Conservation (phyloP, 306 rosid genomes). For the Vigna reflexopilosa region DNA sequence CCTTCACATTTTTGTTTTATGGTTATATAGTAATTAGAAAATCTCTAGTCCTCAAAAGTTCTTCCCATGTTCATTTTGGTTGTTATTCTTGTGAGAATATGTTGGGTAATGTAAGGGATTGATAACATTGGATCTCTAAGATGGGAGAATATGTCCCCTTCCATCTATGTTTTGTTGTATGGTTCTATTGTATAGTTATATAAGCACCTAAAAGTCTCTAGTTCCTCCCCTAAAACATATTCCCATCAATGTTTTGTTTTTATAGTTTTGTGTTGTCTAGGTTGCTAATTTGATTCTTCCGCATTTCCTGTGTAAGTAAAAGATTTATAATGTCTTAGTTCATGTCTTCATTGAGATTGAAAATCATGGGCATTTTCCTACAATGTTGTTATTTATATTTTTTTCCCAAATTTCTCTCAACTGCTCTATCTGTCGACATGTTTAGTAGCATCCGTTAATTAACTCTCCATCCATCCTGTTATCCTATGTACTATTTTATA, state of each 20-base stretch:
- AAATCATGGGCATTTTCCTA: neutral
- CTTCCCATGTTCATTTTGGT: slow-evolving; percentile 8
- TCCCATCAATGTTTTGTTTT: no score
- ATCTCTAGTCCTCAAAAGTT: neutral
- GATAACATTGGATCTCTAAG: neutral
- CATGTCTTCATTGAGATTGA: neutral
- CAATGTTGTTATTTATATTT: slow-evolving; percentile 2
- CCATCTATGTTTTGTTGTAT: no score
- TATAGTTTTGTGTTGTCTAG: no score
- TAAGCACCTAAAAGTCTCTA: no score
- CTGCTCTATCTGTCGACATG: neutral
- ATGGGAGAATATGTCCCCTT: neutral
- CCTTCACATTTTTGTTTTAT: neutral
- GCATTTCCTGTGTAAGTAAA: slow-evolving; percentile 12
- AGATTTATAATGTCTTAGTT: slow-evolving; percentile 1
- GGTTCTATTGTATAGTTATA: no score
- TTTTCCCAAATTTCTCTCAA: slow-evolving; percentile 3
- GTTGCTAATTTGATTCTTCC: slow-evolving; percentile 15
- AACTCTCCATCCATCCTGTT: slow-evolving; percentile 18
- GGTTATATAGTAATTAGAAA: neutral
- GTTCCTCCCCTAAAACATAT: no score
- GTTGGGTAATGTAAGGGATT: neutral
- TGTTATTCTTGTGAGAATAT: neutral
- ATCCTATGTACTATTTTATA: neutral
- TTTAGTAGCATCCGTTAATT: slow-evolving; percentile 6